These are phyloP conservation scores for Nosema muscidifuracis DNA, from an alignment of 371 early-diverging fungal genomes.

Conservation along the genomic window DNA sequence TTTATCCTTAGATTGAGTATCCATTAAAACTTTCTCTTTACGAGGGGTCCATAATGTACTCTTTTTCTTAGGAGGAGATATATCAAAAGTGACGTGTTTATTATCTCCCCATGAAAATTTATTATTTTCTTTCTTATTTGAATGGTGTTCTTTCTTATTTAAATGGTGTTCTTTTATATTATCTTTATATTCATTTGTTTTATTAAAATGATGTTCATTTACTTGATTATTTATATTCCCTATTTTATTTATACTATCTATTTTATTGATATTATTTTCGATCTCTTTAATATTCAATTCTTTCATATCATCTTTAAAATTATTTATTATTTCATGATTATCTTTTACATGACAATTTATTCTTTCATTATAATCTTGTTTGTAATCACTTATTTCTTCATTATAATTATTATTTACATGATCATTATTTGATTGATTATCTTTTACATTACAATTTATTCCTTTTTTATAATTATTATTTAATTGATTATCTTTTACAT, in stretches of 20 bases:
- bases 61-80: slow-evolving; percentile 24
- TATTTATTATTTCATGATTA: too few species aligned
- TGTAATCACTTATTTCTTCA: too few species aligned
- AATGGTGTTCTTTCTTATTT: neutral
- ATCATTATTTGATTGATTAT: neutral
- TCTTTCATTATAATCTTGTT: too few species aligned
- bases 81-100: slow-evolving; percentile 27
- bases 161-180: neutral
- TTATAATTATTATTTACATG: neutral
- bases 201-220: neutral
- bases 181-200: neutral
- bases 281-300: too few species aligned
- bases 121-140: neutral
- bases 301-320: too few species aligned
- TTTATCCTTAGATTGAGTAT: neutral
- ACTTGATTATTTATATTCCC: neutral
- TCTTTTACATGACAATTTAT: too few species aligned
- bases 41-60: slow-evolving; percentile 30
- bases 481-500: neutral
- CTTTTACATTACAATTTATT: neutral
- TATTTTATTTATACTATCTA: neutral
- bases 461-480: neutral
- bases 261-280: too few species aligned
- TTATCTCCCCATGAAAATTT: slow-evolving; percentile 1
- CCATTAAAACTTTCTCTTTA: slow-evolving; percentile 30